Evolutionary conservation across 2,329 filamentous ascomycete genomes (phyloP).

Genomic region (Aureobasidium pullulans): DNA sequence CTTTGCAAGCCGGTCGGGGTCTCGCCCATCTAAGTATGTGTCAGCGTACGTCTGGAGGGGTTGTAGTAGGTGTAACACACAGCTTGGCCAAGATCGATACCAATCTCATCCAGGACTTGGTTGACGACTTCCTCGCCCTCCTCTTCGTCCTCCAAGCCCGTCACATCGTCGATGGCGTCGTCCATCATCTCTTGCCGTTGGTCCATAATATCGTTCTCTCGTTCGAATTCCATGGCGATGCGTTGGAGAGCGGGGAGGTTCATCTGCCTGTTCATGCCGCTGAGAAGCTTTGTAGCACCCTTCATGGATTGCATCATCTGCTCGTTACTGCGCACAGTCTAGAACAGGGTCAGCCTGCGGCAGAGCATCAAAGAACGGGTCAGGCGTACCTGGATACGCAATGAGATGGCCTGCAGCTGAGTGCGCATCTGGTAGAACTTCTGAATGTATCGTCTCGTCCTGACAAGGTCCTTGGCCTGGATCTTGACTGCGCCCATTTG

Average conservation of each 20-base stretch:
- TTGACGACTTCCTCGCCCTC: conserved; percentile 96
- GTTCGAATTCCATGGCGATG: conserved; percentile 98
- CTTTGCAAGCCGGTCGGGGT: conserved; percentile 79
- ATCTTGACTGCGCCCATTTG: conserved; percentile 99
- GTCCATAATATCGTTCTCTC: conserved; percentile 99
- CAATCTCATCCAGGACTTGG: conserved; percentile 93
- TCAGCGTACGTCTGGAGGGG: neutral
- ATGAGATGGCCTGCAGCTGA: conserved; percentile 88
- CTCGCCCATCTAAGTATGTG: conserved; percentile 66
- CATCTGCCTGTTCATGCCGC: conserved; percentile 97
- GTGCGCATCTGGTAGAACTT: conserved; percentile 99
- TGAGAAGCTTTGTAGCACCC: conserved; percentile 83
- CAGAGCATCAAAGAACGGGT: neutral
- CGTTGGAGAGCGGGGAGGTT: conserved; percentile 90
- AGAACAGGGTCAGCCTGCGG: conserved; percentile 14
- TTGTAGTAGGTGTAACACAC: conserved; percentile 49
- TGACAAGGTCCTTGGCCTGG: conserved; percentile 92
- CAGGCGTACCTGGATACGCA: conserved; percentile 76
- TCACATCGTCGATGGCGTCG: conserved; percentile 94
- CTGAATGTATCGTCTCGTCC: conserved; percentile 87
- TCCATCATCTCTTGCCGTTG: conserved; percentile 99
- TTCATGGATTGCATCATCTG: conserved; percentile 99
- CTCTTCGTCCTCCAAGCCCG: conserved; percentile 82
- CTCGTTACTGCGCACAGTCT: conserved; percentile 97
- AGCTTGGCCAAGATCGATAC: conserved; percentile 81